Evolutionary conservation across 306 rosid species (phyloP).

Genomic region (Dryas octopetala): DNA sequence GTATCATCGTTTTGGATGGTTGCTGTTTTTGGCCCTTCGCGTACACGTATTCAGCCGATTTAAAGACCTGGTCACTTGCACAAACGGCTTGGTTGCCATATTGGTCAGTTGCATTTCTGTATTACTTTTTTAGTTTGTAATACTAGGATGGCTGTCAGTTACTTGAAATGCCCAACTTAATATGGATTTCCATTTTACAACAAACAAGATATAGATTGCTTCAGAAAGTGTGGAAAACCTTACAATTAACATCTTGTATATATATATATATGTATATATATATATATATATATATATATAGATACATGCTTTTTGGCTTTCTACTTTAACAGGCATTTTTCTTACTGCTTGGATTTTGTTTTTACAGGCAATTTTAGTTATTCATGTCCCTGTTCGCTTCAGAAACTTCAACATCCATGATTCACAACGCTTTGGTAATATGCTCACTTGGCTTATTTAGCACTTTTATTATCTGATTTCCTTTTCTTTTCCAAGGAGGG

Average conservation of each 20-base stretch:
- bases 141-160: conserved; percentile 12
- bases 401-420: conserved; percentile 71
- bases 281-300: neutral
- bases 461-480: neutral
- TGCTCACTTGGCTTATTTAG: conserved; percentile 16
- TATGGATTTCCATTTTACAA: neutral
- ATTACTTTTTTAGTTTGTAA: conserved; percentile 7
- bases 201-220: neutral
- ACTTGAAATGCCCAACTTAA: neutral
- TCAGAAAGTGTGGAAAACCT: neutral
- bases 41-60: conserved; percentile 88
- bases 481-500: conserved; percentile 14
- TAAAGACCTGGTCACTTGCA: conserved; percentile 88
- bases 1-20: conserved; percentile 97
- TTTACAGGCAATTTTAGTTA: conserved; percentile 81
- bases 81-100: conserved; percentile 82
- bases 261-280: neutral
- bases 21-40: conserved; percentile 94
- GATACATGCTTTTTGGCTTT: neutral
- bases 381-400: conserved; percentile 76
- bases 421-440: conserved; percentile 68
- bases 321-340: conserved; percentile 2
- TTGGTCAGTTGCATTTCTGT: conserved; percentile 60
- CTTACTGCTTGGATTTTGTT: conserved; percentile 32
- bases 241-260: neutral